Evolutionary conservation across 805 yeast species (phyloP), one percentile per base, ranked within the genome.

Genomic region (Pichia membranifaciens): DNA sequence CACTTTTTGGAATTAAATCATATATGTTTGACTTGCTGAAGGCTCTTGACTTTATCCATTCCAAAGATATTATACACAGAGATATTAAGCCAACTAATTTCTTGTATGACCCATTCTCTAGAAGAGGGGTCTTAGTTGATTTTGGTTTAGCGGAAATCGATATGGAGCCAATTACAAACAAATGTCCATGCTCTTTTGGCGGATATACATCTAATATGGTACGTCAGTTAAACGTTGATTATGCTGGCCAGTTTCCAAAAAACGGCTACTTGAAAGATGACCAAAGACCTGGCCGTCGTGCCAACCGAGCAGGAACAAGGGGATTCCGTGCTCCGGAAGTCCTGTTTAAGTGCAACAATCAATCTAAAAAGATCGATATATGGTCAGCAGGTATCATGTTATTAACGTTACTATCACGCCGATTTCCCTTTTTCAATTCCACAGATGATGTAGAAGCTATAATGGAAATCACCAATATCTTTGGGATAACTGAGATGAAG

Each of bases 261-360:
- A 74, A 75, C 65, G 91, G 96, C 1, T 88, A 86, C 59, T 84
- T 89, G 9, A 88, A 87, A 60, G 87, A 86, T 57, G 99, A 93
- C 67, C 78, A 79, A 43, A 73, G 98, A 56, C 85, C 95, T 0
- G 87, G 93, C 1, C 75, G 96, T 58, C 75, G 99, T 48, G 98
- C 98, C 0, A 93, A 93, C 59, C 80, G 99, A 57, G 99, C 99
- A 16, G 97, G 97, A 8, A 89, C 97, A 1, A 74, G 97, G 56
- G 97, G 97, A 0, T 89, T 89, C 60, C 73, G 97, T 55, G 96
- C 97, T 0, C 96, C 96, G 0, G 97, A 89, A 61, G 96, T 89
- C 4, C 68, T 90, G 46, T 75, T 88, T 66, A 88, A 87, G 61
- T 89, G 97, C 65, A 77, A 85, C 1, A 81, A 85, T 49, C 97